Evolutionary conservation across 768 basidiomycete genomes (phyloP).

Genomic region (Naganishia friedmannii): DNA sequence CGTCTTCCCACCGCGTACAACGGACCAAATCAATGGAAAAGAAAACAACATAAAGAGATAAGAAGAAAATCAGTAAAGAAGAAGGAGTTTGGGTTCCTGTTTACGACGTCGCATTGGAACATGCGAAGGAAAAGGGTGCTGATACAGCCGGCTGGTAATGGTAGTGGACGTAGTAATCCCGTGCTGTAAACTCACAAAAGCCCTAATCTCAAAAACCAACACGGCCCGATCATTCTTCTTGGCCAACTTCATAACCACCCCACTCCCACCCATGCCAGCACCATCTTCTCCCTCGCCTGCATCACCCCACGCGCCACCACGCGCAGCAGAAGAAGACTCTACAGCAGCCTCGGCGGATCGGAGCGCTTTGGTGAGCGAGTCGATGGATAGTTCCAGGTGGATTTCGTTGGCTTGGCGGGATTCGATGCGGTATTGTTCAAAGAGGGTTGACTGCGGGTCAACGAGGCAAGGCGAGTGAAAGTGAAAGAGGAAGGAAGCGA

Average conservation of each 20-base stretch:
- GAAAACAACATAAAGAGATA: too few species aligned
- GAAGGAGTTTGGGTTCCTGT: too few species aligned
- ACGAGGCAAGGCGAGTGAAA: too few species aligned
- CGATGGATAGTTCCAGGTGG: constrained; percentile 46
- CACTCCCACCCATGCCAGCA: constrained; percentile 34
- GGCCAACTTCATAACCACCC: constrained; percentile 47
- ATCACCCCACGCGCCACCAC: background rate
- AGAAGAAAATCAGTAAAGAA: too few species aligned
- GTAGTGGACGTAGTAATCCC: too few species aligned
- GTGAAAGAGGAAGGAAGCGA: too few species aligned
- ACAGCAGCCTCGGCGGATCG: constrained; percentile 44
- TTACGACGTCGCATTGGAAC: background rate
- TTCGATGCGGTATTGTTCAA: constrained; percentile 48
- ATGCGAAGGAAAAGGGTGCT: background rate
- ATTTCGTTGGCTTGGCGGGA: constrained; percentile 48
- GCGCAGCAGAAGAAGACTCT: background rate
- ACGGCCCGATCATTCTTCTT: constrained; percentile 43
- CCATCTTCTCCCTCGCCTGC: constrained; percentile 23
- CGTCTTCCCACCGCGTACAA: background rate
- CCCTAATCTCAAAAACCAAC: constrained; percentile 49
- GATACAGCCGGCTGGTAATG: too few species aligned
- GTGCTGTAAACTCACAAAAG: constrained; percentile 36
- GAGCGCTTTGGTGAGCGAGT: constrained; percentile 46
- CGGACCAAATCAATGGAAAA: too few species aligned
- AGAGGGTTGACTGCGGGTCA: constrained; percentile 39